A percentile compares a stretch with the other conserved stretches of the same genome.
These are phyloP conservation scores for Boletus tylopilopsis DNA, from an alignment of 768 basidiomycete species.

Conservation along the genomic window DNA sequence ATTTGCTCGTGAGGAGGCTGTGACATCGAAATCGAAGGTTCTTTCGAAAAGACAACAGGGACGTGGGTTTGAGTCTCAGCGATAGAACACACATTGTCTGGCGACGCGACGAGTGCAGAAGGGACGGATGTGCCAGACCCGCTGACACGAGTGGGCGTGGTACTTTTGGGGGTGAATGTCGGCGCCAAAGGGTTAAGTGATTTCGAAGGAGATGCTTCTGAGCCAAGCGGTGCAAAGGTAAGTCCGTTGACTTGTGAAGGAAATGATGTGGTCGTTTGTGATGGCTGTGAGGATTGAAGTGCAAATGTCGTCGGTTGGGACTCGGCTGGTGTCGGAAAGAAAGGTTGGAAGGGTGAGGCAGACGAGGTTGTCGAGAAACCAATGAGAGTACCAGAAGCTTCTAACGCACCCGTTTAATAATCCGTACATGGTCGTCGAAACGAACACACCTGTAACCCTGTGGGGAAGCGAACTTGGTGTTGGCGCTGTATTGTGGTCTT, in stretches of 20 bases:
- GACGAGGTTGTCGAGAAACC: not conserved
- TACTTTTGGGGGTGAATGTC: conserved; percentile 9
- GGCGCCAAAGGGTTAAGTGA: conserved; percentile 20
- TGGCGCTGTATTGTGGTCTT: not conserved
- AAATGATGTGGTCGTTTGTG: not conserved
- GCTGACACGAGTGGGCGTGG: not conserved
- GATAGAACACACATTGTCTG: not conserved
- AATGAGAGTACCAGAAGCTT: not conserved
- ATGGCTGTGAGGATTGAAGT: not conserved
- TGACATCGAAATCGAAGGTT: not conserved
- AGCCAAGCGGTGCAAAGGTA: not conserved
- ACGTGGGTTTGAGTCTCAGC: not conserved
- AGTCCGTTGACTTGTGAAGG: not conserved
- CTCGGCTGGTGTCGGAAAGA: not conserved
- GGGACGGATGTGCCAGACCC: not conserved
- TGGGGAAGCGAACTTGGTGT: not conserved
- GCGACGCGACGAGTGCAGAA: not conserved
- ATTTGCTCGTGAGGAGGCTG: not conserved
- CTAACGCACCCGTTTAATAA: not conserved
- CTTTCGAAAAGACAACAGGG: not conserved
- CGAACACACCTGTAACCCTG: conserved; percentile 14
- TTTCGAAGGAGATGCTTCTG: conserved; percentile 8
- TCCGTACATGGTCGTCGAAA: not conserved
- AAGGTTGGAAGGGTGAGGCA: conserved; percentile 1
- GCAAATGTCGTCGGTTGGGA: not conserved